These are phyloP conservation scores for Fagopyrum homotropicum DNA, from an alignment of 148 eudicot genomes.

Conservation along the genomic window DNA sequence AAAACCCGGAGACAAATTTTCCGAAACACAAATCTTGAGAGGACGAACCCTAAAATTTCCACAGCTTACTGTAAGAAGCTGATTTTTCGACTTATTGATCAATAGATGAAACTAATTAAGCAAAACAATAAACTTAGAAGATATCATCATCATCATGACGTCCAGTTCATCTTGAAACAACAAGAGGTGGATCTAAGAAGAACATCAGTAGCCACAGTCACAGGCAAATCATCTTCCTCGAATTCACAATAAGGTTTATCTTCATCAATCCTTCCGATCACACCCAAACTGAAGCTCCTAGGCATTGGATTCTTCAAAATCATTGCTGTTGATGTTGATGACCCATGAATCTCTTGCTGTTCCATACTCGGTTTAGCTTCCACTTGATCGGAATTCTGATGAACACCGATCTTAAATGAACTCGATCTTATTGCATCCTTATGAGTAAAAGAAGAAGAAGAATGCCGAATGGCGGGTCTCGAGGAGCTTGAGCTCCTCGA, in stretches of 20 bases:
- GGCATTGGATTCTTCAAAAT: constrained; percentile 16
- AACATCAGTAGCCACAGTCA: constrained; percentile 4
- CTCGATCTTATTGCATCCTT: not conserved
- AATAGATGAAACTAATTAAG: not conserved
- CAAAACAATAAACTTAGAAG: not conserved
- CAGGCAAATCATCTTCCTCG: constrained; percentile 17
- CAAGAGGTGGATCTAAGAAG: not conserved
- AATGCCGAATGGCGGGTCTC: not conserved
- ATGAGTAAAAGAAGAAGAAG: not conserved
- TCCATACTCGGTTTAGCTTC: not conserved
- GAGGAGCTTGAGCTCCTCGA: constrained; percentile 5
- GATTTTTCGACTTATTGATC: not conserved
- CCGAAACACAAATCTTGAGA: too few relatives aligned
- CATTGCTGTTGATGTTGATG: constrained; percentile 1
- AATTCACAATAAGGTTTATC: constrained; percentile 33
- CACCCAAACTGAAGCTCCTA: constrained; percentile 31
- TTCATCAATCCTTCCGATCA: constrained; percentile 45
- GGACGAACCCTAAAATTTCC: not conserved
- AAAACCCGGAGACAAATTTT: too few relatives aligned
- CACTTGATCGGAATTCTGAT: not conserved
- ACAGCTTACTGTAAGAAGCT: not conserved
- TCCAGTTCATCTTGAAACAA: constrained; percentile 11
- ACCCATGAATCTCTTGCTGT: not conserved
- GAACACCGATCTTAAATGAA: not conserved
- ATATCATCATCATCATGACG: not conserved